Percentiles rank a stretch among this genome's conserved stretches.
Evolutionary conservation across 129 eudicot species (phyloP).

Genomic region (Scalesia atractyloides): DNA sequence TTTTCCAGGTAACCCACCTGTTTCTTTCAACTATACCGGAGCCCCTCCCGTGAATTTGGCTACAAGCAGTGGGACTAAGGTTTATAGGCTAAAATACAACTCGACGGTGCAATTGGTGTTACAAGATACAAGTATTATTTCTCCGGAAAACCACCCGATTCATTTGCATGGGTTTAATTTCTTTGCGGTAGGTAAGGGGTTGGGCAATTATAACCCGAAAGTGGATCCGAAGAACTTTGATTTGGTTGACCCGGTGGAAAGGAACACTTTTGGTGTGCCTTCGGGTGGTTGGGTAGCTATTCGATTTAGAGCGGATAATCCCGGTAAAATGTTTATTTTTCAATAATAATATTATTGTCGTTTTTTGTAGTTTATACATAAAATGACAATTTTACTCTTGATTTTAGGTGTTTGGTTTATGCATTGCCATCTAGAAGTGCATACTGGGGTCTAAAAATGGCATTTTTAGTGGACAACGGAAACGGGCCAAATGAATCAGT

Average conservation of each 20-base stretch:
- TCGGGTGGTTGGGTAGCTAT: constrained; percentile 91
- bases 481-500: constrained; percentile 74
- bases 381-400: constrained; percentile 11
- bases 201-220: constrained; percentile 68
- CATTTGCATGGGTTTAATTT: constrained; percentile 86
- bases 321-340: constrained; percentile 43
- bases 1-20: constrained; percentile 74
- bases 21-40: constrained; percentile 59
- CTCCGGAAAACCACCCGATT: constrained; percentile 75
- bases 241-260: constrained; percentile 83
- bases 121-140: constrained; percentile 71
- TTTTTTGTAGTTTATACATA: not conserved
- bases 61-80: constrained; percentile 63
- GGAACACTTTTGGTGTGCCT: constrained; percentile 82
- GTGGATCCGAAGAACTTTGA: constrained; percentile 62
- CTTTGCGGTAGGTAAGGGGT: constrained; percentile 69
- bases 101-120: constrained; percentile 63
- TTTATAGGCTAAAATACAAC: constrained; percentile 61
- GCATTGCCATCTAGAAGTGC: constrained; percentile 90
- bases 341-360: too few species aligned
- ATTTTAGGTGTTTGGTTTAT: constrained; percentile 78
- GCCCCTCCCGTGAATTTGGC: constrained; percentile 43
- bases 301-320: constrained; percentile 82
- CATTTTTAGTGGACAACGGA: constrained; percentile 79
- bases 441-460: constrained; percentile 95